phyloP scores from a whole-genome alignment of 768 basidiomycete species.

The Pleurotus tuoliensis region DNA sequence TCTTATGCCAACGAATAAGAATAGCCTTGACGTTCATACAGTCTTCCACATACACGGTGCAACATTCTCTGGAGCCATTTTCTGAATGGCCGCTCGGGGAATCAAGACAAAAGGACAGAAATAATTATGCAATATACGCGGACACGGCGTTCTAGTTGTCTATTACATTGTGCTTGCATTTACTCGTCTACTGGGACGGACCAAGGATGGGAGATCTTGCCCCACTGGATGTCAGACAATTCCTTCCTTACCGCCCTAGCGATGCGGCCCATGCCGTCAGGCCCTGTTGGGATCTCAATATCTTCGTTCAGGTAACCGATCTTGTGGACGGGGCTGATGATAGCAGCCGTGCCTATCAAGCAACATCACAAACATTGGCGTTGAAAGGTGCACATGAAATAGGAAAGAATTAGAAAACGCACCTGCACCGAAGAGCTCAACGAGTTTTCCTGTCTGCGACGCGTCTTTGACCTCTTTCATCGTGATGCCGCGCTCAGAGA shows the following conservation, averaged over 20 bases:
- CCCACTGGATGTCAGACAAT: slow-evolving; percentile 80
- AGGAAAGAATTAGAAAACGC: slow-evolving; percentile 17
- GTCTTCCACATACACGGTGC: too few relatives aligned
- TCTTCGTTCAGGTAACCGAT: slow-evolving; percentile 73
- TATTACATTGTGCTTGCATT: background rate
- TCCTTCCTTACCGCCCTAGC: slow-evolving; percentile 67
- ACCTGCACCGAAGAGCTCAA: slow-evolving; percentile 85
- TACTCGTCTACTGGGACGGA: slow-evolving; percentile 46
- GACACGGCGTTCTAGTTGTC: too few relatives aligned
- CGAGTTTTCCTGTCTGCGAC: slow-evolving; percentile 55
- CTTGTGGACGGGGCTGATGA: slow-evolving; percentile 66
- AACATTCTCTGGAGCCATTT: too few relatives aligned
- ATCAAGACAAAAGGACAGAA: too few relatives aligned
- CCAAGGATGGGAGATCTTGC: slow-evolving; percentile 76
- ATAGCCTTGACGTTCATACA: too few relatives aligned
- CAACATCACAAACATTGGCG: slow-evolving; percentile 3
- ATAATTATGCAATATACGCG: too few relatives aligned
- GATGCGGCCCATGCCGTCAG: slow-evolving; percentile 78
- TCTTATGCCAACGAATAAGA: too few relatives aligned
- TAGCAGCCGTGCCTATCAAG: slow-evolving; percentile 70
- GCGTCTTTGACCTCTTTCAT: slow-evolving; percentile 71
- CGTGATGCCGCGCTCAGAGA: slow-evolving; percentile 67
- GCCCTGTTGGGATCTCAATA: slow-evolving; percentile 57
- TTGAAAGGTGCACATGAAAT: too few relatives aligned
- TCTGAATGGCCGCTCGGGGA: too few relatives aligned